Evolutionary conservation across 768 basidiomycete genomes (phyloP), one percentile per base, ranked within the genome.

Genomic region (Leccinum barrowsii): DNA sequence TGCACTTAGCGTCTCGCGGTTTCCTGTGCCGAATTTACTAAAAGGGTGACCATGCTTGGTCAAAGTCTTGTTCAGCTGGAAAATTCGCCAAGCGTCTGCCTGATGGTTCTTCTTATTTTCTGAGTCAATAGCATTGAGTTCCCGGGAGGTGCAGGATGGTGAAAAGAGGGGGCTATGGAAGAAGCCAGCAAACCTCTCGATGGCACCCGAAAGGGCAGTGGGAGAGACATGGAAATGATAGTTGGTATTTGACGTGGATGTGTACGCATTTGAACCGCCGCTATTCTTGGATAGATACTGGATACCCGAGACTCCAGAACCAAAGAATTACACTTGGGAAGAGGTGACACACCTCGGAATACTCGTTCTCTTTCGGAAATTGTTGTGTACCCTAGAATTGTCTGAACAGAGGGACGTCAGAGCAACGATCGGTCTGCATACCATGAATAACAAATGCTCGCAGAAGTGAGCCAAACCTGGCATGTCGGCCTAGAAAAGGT

Each of bases 61-160:
- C 51, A 96, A 83, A 65, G 88, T 81, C 73, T 98, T 98, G 74
- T 90, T 92, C 24, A 98, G 75, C 72, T 99, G 96, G 74, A 90
- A 98, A 57, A 95, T 85, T n/a, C 96, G 85, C 90, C 94, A 95
- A 67, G 87, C 77, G 68, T 98, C 94, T 2, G 80, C 76, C 70
- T 96, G 95, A 50, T 90, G 84, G 70, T 98, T 99, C 77, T 97
- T 96, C 77, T 93, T 92, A 79, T 98, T 88, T 71, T 99, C 97
- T 0, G 93, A 96, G 71, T 99, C 89, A 44, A 99, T 95, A 1
- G 97, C 96, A 64, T 94, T 94, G 61, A 97, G 80, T 75, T 99
- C 96, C 32, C 94, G 85, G 26, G 84, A 80, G 1, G 93, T 94
- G 69, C 93, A 92, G 4, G 89, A 90, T 0, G 90, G 84, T 2